Conservation (phyloP, 2,329 filamentous ascomycete genomes). For the Cadophora malorum region DNA sequence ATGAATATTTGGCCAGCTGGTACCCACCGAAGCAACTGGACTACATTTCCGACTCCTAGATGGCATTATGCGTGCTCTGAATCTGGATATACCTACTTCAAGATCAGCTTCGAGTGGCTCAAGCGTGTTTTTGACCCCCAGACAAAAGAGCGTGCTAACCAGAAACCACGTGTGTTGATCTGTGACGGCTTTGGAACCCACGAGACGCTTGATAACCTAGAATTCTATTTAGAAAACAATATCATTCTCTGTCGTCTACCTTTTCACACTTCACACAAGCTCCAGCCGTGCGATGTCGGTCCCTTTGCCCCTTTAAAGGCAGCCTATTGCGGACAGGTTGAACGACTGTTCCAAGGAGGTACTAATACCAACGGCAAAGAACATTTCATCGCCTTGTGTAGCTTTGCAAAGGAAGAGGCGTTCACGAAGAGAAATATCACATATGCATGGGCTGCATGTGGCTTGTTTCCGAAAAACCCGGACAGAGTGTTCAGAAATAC, state of each 20-base stretch:
- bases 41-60: slow-evolving; percentile 39
- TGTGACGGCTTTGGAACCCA: slow-evolving; percentile 47
- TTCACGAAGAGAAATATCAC: slow-evolving; percentile 26
- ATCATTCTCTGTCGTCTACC: slow-evolving; percentile 37
- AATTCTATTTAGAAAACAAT: slow-evolving; percentile 42
- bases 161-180: slow-evolving; percentile 46
- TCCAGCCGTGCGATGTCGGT: slow-evolving; percentile 41
- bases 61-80: slow-evolving; percentile 42
- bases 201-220: slow-evolving; percentile 44
- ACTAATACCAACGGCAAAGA: slow-evolving; percentile 37
- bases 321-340: slow-evolving; percentile 39
- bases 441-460: slow-evolving; percentile 30
- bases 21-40: slow-evolving; percentile 43
- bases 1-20: slow-evolving; percentile 43
- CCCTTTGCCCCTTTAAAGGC: slow-evolving; percentile 38
- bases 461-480: slow-evolving; percentile 15
- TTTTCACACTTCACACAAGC: slow-evolving; percentile 34
- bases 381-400: slow-evolving; percentile 36
- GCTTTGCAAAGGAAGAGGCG: slow-evolving; percentile 31
- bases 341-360: slow-evolving; percentile 38
- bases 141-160: slow-evolving; percentile 43
- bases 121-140: slow-evolving; percentile 45
- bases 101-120: no score
- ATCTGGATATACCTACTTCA: slow-evolving; percentile 38
- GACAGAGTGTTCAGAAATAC: not conserved